A percentile compares a stretch with the other conserved stretches of the same genome.
phyloP scores from a whole-genome alignment of 305 asterid species.

The Solanum aculeatissimum region DNA sequence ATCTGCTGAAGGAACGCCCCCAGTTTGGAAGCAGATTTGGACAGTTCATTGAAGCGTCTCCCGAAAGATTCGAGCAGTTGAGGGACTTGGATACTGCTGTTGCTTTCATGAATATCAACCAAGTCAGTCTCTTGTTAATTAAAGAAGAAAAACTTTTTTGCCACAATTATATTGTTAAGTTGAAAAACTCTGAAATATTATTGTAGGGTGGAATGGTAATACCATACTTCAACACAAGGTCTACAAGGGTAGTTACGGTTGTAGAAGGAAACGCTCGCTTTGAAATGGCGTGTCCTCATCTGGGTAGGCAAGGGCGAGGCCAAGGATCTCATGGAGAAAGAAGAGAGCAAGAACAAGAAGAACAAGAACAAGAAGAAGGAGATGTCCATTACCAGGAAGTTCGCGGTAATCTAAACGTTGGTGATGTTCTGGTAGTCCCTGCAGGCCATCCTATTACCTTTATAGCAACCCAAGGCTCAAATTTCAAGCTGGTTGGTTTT shows the following conservation, averaged over 20 bases:
- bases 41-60: conserved; percentile 17
- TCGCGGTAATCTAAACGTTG: conserved; percentile 18
- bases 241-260: conserved; percentile 19
- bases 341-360: not conserved
- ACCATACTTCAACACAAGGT: conserved; percentile 28
- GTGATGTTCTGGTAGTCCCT: conserved; percentile 32
- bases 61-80: conserved; percentile 10
- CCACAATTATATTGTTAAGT: not conserved
- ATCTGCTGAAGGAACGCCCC: conserved; percentile 10
- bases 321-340: not conserved
- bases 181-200: not conserved
- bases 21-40: conserved; percentile 14
- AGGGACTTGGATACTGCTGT: conserved; percentile 14
- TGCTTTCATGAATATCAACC: conserved; percentile 25
- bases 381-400: conserved; percentile 10
- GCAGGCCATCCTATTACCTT: conserved; percentile 32
- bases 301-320: not conserved
- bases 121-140: conserved; percentile 2
- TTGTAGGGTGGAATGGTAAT: conserved; percentile 35
- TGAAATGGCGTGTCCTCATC: conserved; percentile 41
- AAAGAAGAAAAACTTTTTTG: too few species aligned
- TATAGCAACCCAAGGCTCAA: conserved; percentile 15
- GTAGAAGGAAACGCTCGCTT: conserved; percentile 22
- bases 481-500: conserved; percentile 20
- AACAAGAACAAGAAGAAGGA: not conserved